Base-by-base conservation (phyloP, 768 basidiomycete species). In the Leucocoprinus leucothites region DNA sequence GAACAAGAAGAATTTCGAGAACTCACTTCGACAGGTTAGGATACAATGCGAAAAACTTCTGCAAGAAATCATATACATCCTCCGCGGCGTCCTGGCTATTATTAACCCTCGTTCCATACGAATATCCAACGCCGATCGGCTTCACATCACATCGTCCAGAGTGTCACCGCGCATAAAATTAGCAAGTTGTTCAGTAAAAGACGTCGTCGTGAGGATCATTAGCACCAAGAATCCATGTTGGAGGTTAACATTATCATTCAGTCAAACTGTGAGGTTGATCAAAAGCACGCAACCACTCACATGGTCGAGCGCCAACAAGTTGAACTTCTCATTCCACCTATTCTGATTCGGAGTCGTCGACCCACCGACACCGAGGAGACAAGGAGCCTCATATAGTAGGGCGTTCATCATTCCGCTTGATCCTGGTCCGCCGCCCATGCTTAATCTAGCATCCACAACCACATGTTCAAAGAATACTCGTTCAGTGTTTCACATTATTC, bases 21-120 rank as follows among this genome's bases (percentile, higher is more conserved):
- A 19, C 36, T 13, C 16, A 60, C 58, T 48, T 57, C 22, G 46
- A 31, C 53, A 67, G 50, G 1, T 63, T 41, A 6, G 67, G 67
- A 52, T 58, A 67, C 4, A 71, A 48, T 9, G 40, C 53, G 60
- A 61, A 69, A 57, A 72, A 71, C 50, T 68, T 71, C 50, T 71
- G 69, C 19, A 72, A 41, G 49, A 72, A 74, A 58, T 71, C 71
- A 51, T 71, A 72, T 11, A 65, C 66, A 56, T 71, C 71, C 21
- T 59, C 40, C 1, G 70, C 72, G 2, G 68, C 69, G 38, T 43
- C 58, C 0, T 63, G 64, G 44, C 68, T 71, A 41, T 65, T 69
- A 58, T 70, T 69, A 9, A 71, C 68, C n/a, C 19, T 45, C 3
- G 60, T 59, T 0, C 72, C 72, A 56, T 70, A 72, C 2, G 72